Evolutionary conservation across 1,139 yeast species (phyloP), one percentile per base, ranked within the genome.

Genomic region (Torulaspora pretoriensis): DNA sequence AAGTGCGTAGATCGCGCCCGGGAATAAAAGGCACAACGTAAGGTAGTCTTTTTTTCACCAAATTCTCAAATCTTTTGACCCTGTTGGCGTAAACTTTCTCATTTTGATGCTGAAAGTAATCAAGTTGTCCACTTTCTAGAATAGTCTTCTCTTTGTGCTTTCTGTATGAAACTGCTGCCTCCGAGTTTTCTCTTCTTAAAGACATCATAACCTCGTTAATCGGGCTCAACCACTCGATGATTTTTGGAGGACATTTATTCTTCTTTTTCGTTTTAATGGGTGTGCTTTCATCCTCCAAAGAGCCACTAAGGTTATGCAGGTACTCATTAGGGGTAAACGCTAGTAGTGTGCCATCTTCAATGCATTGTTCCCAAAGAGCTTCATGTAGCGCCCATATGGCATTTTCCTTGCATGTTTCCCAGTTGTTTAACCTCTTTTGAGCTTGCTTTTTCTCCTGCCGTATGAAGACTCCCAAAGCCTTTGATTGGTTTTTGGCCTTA

Each of bases 381-480:
- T 63, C 68, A 32, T 57, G 55, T 25, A 51, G n/a, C 2, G 64
- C 65, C 64, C 64, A 58, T n/a, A 37, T 9, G 4, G 53, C 50
- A 30, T 52, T 42, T 8, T 32, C 31, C 28, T 52, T 49, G 28
- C 57, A 53, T 3, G 17, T 22, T 9, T 44, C 48, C 35, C 52
- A 41, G 13, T 40, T 24, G 35, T 61, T 57, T 6, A 60, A 36
- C 8, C 50, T 48, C 16, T 43, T 46, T 38, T 61, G 65, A 27
- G 54, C 49, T 19, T 42, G 41, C 8, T 32, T 38, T 43, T 53
- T 59, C 25, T 54, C 57, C 4, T 36, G 30, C 8, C 54, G 45
- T 26, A 63, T 54, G 1, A 58, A 30, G 13, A 42, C 37, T 4
- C 57, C 53, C n/a, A 63, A 39, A 1, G 45, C 49, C 25, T 51